Evolutionary conservation across 73 alveolate genomes (phyloP).

Genomic region (Tetrahymena borealis): DNA sequence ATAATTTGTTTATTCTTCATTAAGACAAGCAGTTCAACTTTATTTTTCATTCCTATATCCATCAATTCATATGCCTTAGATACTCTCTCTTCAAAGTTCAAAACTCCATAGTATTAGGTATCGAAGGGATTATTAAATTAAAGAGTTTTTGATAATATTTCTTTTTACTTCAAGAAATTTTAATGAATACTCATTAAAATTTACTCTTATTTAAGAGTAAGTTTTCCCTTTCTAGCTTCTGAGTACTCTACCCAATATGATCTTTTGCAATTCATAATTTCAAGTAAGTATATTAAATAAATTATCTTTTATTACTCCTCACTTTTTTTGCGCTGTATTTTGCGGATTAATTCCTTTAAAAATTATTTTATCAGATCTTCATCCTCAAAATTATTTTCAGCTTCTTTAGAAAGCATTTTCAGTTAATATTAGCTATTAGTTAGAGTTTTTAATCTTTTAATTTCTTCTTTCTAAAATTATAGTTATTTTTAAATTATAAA

Average conservation of each 20-base stretch:
- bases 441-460: background rate
- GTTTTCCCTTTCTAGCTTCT: background rate
- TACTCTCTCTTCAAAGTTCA: background rate
- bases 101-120: background rate
- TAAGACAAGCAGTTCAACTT: background rate
- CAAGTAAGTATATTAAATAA: background rate
- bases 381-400: background rate
- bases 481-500: background rate
- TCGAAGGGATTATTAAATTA: background rate
- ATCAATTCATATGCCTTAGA: background rate
- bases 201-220: background rate
- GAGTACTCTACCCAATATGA: background rate
- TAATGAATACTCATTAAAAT: background rate
- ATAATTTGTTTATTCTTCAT: background rate
- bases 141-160: background rate
- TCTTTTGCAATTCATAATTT: background rate
- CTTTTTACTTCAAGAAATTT: background rate
- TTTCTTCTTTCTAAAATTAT: background rate
- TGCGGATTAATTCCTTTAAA: background rate
- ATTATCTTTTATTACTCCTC: background rate
- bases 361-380: background rate
- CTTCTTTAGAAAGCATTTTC: background rate
- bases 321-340: background rate
- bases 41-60: background rate
- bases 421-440: background rate